Percentiles rank a stretch among this genome's conserved stretches.
Evolutionary conservation across 805 yeast genomes (phyloP).

Genomic region (Ogataea wickerhamii): DNA sequence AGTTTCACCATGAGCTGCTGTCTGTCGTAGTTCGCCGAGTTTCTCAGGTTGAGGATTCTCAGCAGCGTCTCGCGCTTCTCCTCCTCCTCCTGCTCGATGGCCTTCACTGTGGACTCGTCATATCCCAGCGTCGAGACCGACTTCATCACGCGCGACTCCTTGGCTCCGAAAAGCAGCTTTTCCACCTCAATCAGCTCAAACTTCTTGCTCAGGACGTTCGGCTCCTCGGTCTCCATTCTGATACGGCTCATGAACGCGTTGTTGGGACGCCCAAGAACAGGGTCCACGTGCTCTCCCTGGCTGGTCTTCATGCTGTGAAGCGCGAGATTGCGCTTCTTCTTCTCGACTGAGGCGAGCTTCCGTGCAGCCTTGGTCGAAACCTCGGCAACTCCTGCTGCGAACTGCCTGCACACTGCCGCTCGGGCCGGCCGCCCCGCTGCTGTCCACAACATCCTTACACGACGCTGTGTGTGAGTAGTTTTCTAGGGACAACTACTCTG

Average conservation of each 20-base stretch:
- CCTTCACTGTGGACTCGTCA: slow-evolving; percentile 19
- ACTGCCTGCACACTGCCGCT: too few relatives aligned
- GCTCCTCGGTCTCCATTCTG: slow-evolving; percentile 62
- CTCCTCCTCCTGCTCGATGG: slow-evolving; percentile 37
- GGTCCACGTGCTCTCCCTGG: slow-evolving; percentile 54
- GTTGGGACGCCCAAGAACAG: slow-evolving; percentile 71
- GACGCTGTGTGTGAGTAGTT: too few relatives aligned
- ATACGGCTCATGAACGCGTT: slow-evolving; percentile 69
- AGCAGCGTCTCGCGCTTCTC: slow-evolving; percentile 65
- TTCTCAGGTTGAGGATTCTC: slow-evolving; percentile 71
- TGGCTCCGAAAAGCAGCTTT: slow-evolving; percentile 73
- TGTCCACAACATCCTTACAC: too few relatives aligned
- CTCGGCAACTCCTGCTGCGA: too few relatives aligned
- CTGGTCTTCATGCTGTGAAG: slow-evolving; percentile 12
- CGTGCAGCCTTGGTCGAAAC: slow-evolving; percentile 13
- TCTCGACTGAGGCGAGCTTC: slow-evolving; percentile 12
- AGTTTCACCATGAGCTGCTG: slow-evolving; percentile 54
- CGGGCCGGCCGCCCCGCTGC: too few relatives aligned
- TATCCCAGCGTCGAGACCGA: slow-evolving; percentile 19
- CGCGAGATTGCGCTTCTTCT: slow-evolving; percentile 17
- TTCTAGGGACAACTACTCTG: too few relatives aligned
- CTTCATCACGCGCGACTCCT: slow-evolving; percentile 50
- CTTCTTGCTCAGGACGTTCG: slow-evolving; percentile 57
- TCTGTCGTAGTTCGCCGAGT: slow-evolving; percentile 58
- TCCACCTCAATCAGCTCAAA: slow-evolving; percentile 65